Base-by-base conservation (phyloP, 352 stramenopile genomes). In the Pythium pyrilobum region DNA sequence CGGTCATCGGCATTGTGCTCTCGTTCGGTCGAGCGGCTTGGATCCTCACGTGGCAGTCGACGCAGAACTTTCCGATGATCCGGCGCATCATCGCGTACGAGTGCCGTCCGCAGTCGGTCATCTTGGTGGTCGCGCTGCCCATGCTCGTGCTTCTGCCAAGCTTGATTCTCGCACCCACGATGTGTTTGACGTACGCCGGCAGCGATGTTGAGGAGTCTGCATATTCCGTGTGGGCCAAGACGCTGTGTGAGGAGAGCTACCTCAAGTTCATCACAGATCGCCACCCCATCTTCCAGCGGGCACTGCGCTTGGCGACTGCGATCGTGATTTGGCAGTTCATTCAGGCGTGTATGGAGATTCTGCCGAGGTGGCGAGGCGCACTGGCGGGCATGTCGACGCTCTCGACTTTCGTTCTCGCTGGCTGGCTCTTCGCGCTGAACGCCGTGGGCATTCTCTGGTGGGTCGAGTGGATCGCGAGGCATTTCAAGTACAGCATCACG, bases 31-130 rank as follows among this genome's bases (percentile, higher is more conserved):
- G 84, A 16, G 81, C 84, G 16, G 92, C 75, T 31, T 95, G 84
- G 84, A 95, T 95, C 60, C 71, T 95, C 47, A 92, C 80, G 51
- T 95, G 84, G 84, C 84, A 95, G 48, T 95, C 84, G 33, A 71
- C 85, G 28, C 63, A 88, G 49, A 90, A 95, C 51, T 95, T 95
- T 52, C 84, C 84, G 44, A 77, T 92, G 24, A 95, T 95, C 52
- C 81, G 84, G 7, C 77, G 84, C 31, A 89, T 92, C 31, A 91
- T 95, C 60, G 72, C 76, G 10, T 71, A 76, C 45, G 81, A 92
- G 59, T 88, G 76, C 34, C 68, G 72, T 6, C 84, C 84, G 3
- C 84, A 95, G 61, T 79, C 77, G 0, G 82, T 91, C 27, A 89
- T 93, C 48, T 55, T 91, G 32, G 83, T 81, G 2, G 74, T 85